Percentiles rank a stretch among this genome's conserved stretches.
Conservation (phyloP, 2,329 filamentous ascomycete species). For the Elsinoe perseae region DNA sequence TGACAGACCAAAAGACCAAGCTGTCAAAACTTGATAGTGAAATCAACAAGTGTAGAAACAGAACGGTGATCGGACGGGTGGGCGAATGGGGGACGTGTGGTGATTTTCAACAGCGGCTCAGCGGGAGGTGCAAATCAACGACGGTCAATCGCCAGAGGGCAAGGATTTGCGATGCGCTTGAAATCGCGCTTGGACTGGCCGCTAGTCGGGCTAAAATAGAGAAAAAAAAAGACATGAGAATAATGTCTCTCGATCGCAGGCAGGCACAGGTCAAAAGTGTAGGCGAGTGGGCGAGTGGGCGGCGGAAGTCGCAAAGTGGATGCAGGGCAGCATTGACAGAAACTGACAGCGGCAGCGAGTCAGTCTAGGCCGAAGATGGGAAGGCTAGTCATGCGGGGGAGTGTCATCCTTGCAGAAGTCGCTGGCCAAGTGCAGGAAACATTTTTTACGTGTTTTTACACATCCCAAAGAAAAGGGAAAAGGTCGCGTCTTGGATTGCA, state of each 20-base stretch:
- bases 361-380: neutral
- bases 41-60: constrained; percentile 12
- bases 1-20: neutral
- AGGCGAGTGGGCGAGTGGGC: neutral
- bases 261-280: too few relatives aligned
- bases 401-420: constrained; percentile 10
- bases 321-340: constrained; percentile 12
- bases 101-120: constrained; percentile 13
- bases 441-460: constrained; percentile 2
- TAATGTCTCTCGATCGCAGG: neutral
- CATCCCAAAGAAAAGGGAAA: too few relatives aligned
- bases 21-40: neutral
- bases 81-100: neutral
- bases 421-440: constrained; percentile 1
- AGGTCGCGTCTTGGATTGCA: neutral
- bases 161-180: constrained; percentile 7
- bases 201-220: neutral
- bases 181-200: neutral
- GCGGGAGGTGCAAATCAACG: constrained; percentile 10
- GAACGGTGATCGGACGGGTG: constrained; percentile 6
- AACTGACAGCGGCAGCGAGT: constrained; percentile 14
- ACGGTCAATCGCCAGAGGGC: neutral
- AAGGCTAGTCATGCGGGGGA: neutral
- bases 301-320: constrained; percentile 5
- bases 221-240: neutral